A percentile compares a stretch with the other conserved stretches of the same genome.
These are phyloP conservation scores for Colletotrichum liaoningense DNA, from an alignment of 2,329 filamentous ascomycete species.

Conservation along the genomic window DNA sequence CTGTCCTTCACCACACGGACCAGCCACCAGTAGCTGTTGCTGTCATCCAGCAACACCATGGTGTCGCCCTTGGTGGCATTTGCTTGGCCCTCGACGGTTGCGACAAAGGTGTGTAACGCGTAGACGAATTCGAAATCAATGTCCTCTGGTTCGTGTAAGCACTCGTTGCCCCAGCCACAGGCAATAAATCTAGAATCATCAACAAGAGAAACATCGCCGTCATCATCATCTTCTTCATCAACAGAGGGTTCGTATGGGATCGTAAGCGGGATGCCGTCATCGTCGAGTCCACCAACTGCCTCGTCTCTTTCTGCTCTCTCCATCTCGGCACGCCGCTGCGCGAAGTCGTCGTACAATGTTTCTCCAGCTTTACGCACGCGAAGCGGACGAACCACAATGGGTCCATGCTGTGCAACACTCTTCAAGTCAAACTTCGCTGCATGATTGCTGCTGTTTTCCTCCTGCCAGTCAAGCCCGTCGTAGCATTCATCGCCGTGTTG, in stretches of 20 bases:
- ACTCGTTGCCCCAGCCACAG: conserved; percentile 79
- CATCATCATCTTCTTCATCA: conserved; percentile 58
- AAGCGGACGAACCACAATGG: conserved; percentile 23
- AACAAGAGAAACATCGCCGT: conserved; percentile 71
- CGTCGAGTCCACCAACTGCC: conserved; percentile 29
- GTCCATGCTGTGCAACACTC: conserved; percentile 18
- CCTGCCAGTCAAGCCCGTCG: conserved; percentile 27
- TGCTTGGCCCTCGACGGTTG: conserved; percentile 96
- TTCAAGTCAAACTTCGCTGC: conserved; percentile 23
- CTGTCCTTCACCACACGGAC: conserved; percentile 97
- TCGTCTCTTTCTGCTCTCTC: conserved; percentile 38
- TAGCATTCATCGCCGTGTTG: conserved; percentile 23
- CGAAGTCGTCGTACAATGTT: conserved; percentile 10
- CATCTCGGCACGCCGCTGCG: conserved; percentile 26
- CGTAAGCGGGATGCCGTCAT: conserved; percentile 47
- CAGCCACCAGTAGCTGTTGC: conserved; percentile 99
- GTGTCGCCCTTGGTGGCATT: conserved; percentile 99
- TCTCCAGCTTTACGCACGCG: conserved; percentile 6
- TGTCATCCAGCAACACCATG: conserved; percentile 98
- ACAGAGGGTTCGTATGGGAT: conserved; percentile 58
- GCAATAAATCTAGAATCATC: conserved; percentile 74
- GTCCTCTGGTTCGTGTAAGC: conserved; percentile 96
- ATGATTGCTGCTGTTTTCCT: conserved; percentile 8
- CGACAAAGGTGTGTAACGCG: conserved; percentile 96
- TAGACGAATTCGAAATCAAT: conserved; percentile 99